Evolutionary conservation across 2,329 filamentous ascomycete species (phyloP), one percentile per base, ranked within the genome.

Genomic region (Arthrobotrys sphaeroides): DNA sequence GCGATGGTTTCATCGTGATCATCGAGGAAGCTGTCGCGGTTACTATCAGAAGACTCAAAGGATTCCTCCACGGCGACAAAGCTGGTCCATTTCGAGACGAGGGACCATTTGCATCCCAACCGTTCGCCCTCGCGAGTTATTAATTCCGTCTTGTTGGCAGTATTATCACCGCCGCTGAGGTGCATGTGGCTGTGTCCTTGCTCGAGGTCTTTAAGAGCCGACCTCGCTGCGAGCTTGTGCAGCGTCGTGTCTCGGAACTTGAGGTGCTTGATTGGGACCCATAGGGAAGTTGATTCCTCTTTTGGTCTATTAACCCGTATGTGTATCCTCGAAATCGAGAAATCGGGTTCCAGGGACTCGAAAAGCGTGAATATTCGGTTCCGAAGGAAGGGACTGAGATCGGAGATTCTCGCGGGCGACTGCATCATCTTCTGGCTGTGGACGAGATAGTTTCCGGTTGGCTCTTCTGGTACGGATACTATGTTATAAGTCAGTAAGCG

Each of bases 21-120:
- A 18, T 65, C 45, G 1, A 42, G 40, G 7, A 65, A 65, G 5
- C 45, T 13, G 7, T 51, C 61, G 16, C 20, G 3, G 33, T 42
- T 53, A 3, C 12, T 10, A 0, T 65, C 18, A 3, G 7, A 18
- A 12, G 20, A 5, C 9, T 45, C 20, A 5, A 53, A 53, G 18
- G 18, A 45, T 28, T 65, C 61, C 33, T 65, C 61, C 10, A 47
- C 22, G 10, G 61, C 61, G 10, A 65, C 16, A 18, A 65, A 65
- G 20, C 61, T 65, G 5, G 61, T 65, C 61, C 61, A 65, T 9
- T 65, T 38, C 5, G 61, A 65, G 26, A 65, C 33, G 9, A 65
- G 61, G 2, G 61, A 65, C 61, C 61, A 65, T 43, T 65, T 65
- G 18, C 61, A 65, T 16, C 61, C 61, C 18, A 65, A n/a, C 12